Evolutionary conservation across 306 rosid genomes (phyloP).

Genomic region (Geum urbanum): DNA sequence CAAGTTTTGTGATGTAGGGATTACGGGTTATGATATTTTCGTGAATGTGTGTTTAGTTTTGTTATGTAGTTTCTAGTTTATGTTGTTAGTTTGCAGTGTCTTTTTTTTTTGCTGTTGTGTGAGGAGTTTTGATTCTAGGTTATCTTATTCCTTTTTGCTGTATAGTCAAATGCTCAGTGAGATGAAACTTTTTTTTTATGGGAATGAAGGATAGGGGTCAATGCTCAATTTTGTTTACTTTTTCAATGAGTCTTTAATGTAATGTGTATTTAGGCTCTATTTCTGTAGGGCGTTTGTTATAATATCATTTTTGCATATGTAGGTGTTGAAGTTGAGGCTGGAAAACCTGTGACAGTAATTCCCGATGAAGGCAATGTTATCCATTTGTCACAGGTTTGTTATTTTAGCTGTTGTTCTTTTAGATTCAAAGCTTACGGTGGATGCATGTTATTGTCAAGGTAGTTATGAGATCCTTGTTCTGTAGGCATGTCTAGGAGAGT

Average conservation of each 20-base stretch:
- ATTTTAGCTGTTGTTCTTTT: background rate
- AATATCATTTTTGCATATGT: background rate
- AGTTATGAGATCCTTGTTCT: background rate
- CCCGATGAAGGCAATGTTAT: conserved; percentile 36
- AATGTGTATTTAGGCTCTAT: background rate
- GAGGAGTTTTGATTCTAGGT: background rate
- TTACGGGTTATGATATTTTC: background rate
- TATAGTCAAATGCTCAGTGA: background rate
- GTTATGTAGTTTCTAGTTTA: background rate
- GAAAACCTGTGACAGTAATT: conserved; percentile 46
- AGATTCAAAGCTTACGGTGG: background rate
- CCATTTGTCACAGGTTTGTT: conserved; percentile 82
- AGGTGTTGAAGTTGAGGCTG: conserved; percentile 93
- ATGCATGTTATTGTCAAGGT: background rate
- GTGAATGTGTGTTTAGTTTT: background rate
- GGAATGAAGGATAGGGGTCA: background rate
- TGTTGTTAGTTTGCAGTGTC: background rate
- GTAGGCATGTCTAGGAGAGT: conserved; percentile 79
- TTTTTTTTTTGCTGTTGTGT: too few species aligned
- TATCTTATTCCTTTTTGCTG: background rate
- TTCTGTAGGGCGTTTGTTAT: background rate
- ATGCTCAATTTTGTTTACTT: background rate
- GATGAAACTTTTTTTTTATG: too few species aligned
- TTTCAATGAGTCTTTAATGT: background rate
- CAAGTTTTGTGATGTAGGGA: too few species aligned